Conservation (phyloP, 179 eudicot species). For the Corrigiola litoralis region DNA sequence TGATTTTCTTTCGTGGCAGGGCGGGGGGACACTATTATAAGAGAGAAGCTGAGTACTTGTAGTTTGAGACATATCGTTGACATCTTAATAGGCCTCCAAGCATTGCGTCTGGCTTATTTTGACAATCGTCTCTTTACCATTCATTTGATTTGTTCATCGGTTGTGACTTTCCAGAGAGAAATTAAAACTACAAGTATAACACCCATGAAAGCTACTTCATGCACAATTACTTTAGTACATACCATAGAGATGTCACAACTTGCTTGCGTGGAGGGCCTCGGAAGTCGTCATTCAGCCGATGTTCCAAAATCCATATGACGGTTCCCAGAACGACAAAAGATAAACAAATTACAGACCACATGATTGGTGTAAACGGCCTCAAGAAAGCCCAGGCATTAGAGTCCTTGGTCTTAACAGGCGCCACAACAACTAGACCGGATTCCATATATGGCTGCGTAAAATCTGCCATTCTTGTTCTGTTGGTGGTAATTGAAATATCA, state of each 20-base stretch:
- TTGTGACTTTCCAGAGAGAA: too few species aligned
- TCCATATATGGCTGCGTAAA: constrained; percentile 78
- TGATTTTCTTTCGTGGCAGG: too few species aligned
- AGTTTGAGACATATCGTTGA: too few species aligned
- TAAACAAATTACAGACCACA: constrained; percentile 63
- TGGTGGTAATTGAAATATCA: constrained; percentile 69
- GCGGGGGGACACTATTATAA: too few species aligned
- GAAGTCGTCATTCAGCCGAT: constrained; percentile 70
- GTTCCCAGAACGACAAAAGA: constrained; percentile 54
- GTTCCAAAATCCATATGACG: constrained; percentile 83
- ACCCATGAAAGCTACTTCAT: too few species aligned
- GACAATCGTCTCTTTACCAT: too few species aligned
- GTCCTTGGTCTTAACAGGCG: constrained; percentile 45
- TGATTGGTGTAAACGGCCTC: constrained; percentile 56
- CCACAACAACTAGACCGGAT: constrained; percentile 75
- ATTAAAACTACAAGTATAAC: too few species aligned
- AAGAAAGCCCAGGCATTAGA: constrained; percentile 72
- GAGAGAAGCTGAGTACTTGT: too few species aligned
- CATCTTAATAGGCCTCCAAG: too few species aligned
- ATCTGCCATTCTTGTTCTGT: constrained; percentile 62
- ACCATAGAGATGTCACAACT: constrained; percentile 61
- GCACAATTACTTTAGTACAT: too few species aligned
- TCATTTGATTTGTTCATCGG: too few species aligned
- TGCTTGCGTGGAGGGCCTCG: constrained; percentile 71
- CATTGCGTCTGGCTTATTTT: too few species aligned